These are phyloP conservation scores for Phyllosticta citriasiana DNA, from an alignment of 2,329 filamentous ascomycete species.

Conservation along the genomic window DNA sequence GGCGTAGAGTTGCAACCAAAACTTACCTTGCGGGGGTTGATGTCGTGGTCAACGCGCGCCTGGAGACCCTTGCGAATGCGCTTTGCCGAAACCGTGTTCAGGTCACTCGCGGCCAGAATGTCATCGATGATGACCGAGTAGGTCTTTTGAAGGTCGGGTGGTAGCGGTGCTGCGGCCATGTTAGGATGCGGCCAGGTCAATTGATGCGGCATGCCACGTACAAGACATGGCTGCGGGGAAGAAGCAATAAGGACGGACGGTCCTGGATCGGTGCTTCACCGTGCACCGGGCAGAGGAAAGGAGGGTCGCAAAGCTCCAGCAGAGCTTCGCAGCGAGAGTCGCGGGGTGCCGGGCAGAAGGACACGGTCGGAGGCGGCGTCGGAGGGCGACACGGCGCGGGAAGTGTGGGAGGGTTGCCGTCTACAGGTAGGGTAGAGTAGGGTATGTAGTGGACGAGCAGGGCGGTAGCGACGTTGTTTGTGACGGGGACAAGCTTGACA, in stretches of 20 bases:
- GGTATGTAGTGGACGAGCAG: neutral
- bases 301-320: neutral
- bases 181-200: constrained; percentile 2
- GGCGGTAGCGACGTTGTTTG: neutral
- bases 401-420: neutral
- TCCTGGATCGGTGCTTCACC: neutral
- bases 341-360: neutral
- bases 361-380: neutral
- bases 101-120: constrained; percentile 50
- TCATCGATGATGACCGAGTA: constrained; percentile 53
- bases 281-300: neutral
- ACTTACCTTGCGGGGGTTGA: constrained; percentile 51
- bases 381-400: neutral
- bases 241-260: neutral
- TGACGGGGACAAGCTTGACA: neutral
- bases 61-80: constrained; percentile 54
- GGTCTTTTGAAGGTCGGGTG: constrained; percentile 37
- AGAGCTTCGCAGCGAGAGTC: neutral
- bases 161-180: constrained; percentile 27
- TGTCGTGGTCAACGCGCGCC: constrained; percentile 50
- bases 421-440: neutral
- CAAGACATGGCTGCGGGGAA: constrained; percentile 10
- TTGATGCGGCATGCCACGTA: constrained; percentile 8
- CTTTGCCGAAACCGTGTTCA: constrained; percentile 56
- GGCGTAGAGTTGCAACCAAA: neutral